Percentiles rank a stretch among this genome's conserved stretches.
These are phyloP conservation scores for Blastocystis sp. DNA, from an alignment of 352 stramenopile genomes.

Conservation along the genomic window DNA sequence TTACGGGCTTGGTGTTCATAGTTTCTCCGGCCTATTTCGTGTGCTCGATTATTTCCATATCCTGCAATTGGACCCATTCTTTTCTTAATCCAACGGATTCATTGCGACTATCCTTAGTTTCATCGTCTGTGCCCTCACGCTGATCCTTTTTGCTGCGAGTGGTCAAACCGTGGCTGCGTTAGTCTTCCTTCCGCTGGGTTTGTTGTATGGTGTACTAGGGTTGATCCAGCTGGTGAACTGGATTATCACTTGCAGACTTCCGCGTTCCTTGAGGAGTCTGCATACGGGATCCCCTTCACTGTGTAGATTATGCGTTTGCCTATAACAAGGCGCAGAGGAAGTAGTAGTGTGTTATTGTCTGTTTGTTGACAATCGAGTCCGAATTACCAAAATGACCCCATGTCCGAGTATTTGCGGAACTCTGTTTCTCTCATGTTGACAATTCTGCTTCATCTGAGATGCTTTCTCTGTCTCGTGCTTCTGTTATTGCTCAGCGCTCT, in stretches of 20 bases:
- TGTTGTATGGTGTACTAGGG: background rate
- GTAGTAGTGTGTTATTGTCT: background rate
- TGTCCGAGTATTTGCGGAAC: background rate
- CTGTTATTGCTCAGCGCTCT: constrained; percentile 5
- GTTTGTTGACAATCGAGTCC: background rate
- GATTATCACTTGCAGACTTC: background rate
- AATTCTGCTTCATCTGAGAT: constrained; percentile 5
- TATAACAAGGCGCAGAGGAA: background rate
- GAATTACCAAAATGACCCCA: background rate
- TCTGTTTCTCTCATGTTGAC: background rate
- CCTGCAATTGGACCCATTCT: background rate
- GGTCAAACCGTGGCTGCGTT: background rate
- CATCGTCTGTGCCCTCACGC: background rate
- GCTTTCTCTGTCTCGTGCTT: constrained; percentile 35
- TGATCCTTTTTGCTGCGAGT: background rate
- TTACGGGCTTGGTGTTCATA: background rate
- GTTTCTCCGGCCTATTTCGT: background rate
- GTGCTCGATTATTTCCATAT: background rate
- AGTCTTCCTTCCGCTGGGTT: background rate
- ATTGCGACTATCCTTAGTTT: background rate
- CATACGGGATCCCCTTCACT: background rate
- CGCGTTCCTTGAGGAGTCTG: background rate
- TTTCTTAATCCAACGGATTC: background rate
- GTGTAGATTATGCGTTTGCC: background rate
- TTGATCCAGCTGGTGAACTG: background rate